phyloP scores from a whole-genome alignment of 116 monocot species.

The Trichopus zeylanicus region DNA sequence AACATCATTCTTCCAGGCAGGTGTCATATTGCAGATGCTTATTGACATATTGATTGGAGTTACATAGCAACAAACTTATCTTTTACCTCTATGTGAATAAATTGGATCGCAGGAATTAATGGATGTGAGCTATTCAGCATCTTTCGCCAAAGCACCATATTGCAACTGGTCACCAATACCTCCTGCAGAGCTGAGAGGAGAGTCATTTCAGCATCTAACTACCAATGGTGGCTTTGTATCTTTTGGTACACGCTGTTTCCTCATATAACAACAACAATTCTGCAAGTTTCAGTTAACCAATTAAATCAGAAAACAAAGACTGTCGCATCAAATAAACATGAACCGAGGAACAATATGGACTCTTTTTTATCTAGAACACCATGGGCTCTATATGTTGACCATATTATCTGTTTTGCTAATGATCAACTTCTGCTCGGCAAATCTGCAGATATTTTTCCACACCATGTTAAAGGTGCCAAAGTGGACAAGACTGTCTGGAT shows the following conservation, averaged over 20 bases:
- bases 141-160: conserved; percentile 32
- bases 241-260: conserved; percentile 40
- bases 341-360: too few relatives aligned
- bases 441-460: conserved; percentile 38
- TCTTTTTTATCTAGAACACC: too few relatives aligned
- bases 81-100: too few relatives aligned
- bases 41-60: too few relatives aligned
- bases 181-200: conserved; percentile 58
- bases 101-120: conserved; percentile 43
- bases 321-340: too few relatives aligned
- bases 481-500: conserved; percentile 46
- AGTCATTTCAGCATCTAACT: conserved; percentile 42
- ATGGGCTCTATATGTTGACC: too few relatives aligned
- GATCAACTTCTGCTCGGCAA: background rate
- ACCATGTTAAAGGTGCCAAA: conserved; percentile 48
- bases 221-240: conserved; percentile 83
- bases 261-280: background rate
- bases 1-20: conserved; percentile 67
- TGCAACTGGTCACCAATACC: conserved; percentile 83
- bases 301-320: too few relatives aligned
- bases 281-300: background rate
- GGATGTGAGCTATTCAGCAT: conserved; percentile 28
- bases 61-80: too few relatives aligned
- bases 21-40: background rate
- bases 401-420: too few relatives aligned